phyloP scores from a whole-genome alignment of 2,329 filamentous ascomycete genomes.

The Colletotrichum tamarilloi region DNA sequence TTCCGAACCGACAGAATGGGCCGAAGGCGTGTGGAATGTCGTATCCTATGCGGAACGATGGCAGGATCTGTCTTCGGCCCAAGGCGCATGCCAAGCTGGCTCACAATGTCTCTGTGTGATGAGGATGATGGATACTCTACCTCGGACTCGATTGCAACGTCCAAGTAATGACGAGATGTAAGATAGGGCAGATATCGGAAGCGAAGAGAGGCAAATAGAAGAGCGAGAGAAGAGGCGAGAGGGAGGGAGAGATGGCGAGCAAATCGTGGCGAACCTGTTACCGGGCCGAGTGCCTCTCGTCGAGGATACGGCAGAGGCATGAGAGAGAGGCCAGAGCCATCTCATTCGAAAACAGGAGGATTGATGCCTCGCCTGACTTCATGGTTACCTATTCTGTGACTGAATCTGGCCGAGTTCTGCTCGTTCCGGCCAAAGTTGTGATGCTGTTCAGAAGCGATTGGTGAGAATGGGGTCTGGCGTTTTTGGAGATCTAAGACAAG shows the following conservation, averaged over 20 bases:
- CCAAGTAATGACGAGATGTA: constrained; percentile 3
- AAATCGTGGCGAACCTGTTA: constrained; percentile 10
- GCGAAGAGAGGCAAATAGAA: background rate
- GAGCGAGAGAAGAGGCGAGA: background rate
- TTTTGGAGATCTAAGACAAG: constrained; percentile 17
- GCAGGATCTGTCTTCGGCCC: constrained; percentile 17
- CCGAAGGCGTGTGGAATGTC: constrained; percentile 27
- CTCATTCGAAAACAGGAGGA: constrained; percentile 3
- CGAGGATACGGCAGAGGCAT: background rate
- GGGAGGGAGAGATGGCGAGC: background rate
- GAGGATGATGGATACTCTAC: background rate
- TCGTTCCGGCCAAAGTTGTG: constrained; percentile 19
- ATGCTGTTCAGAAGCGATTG: background rate
- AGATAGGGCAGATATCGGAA: background rate
- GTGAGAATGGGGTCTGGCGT: background rate
- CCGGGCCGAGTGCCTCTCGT: constrained; percentile 11
- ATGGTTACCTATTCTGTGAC: constrained; percentile 2
- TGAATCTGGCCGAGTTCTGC: constrained; percentile 11
- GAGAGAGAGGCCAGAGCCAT: background rate
- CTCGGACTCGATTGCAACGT: background rate
- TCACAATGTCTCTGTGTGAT: background rate
- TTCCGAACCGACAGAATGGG: constrained; percentile 23
- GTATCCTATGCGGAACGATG: constrained; percentile 7
- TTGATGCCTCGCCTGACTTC: background rate
- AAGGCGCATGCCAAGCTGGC: constrained; percentile 13